A percentile compares a stretch with the other conserved stretches of the same genome.
Evolutionary conservation across 1,284 basidiomycete genomes (phyloP).

Genomic region (Xerocomus tenax): DNA sequence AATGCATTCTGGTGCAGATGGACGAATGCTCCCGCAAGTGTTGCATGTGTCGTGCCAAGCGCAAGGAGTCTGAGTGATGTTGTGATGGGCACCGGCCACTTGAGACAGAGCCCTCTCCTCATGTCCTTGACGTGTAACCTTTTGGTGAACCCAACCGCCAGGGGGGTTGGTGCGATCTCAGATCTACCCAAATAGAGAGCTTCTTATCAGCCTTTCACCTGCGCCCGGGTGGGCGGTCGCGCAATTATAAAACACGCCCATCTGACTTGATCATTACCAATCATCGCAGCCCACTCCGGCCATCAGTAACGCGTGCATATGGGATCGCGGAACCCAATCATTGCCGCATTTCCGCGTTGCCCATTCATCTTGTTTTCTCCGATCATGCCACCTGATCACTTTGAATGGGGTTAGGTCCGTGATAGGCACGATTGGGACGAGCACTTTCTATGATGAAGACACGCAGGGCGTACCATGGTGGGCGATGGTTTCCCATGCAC

Average conservation of each 20-base stretch:
- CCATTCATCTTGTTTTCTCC: slow-evolving; percentile 11
- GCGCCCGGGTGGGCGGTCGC: slow-evolving; percentile 1
- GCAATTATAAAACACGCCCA: slow-evolving; percentile 14
- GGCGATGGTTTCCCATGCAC: not conserved
- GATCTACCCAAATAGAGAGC: slow-evolving; percentile 17
- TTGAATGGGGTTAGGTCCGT: slow-evolving; percentile 17
- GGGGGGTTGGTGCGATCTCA: slow-evolving; percentile 21
- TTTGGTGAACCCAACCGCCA: slow-evolving; percentile 22
- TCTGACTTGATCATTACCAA: slow-evolving; percentile 19
- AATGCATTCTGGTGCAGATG: slow-evolving; percentile 15
- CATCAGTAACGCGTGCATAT: slow-evolving; percentile 11
- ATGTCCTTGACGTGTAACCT: slow-evolving; percentile 25
- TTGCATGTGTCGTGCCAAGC: slow-evolving; percentile 7
- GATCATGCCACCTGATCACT: slow-evolving; percentile 19
- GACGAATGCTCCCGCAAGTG: slow-evolving; percentile 10
- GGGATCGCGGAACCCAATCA: slow-evolving; percentile 22
- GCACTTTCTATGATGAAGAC: not conserved
- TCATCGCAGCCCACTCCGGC: slow-evolving; percentile 14
- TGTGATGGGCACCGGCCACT: not conserved
- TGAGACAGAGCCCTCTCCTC: slow-evolving; percentile 13
- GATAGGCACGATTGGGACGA: slow-evolving; percentile 12
- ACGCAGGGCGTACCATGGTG: not conserved
- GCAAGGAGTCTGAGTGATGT: not conserved
- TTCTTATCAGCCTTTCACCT: slow-evolving; percentile 28
- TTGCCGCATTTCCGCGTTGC: slow-evolving; percentile 21